A percentile compares a stretch with the other conserved stretches of the same genome.
phyloP scores from a whole-genome alignment of 208 protist genomes.

The Acanthamoeba castellanii region DNA sequence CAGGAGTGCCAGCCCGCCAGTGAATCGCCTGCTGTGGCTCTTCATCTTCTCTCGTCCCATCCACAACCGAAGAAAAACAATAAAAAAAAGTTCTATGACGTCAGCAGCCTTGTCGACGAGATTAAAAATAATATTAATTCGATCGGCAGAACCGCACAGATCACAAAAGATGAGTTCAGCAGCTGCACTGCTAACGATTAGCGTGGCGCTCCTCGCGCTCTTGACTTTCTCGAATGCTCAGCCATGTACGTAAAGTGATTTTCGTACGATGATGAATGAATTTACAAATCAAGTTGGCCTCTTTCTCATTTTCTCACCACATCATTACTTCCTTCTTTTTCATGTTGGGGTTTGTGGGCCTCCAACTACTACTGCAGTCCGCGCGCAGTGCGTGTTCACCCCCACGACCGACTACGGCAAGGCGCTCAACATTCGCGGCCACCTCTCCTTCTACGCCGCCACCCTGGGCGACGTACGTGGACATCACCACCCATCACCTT shows the following conservation, averaged over 20 bases:
- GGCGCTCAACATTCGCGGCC: not conserved
- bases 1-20: too few relatives aligned
- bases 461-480: not conserved
- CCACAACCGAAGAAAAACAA: not conserved
- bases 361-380: not conserved
- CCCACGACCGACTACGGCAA: constrained; percentile 3
- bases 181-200: too few relatives aligned
- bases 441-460: not conserved
- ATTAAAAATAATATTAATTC: not conserved
- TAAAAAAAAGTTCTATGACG: not conserved
- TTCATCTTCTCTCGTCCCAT: not conserved
- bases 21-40: not conserved
- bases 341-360: too few relatives aligned
- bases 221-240: not conserved
- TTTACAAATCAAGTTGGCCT: too few relatives aligned
- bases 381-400: not conserved
- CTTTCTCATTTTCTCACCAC: too few relatives aligned
- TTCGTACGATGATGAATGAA: too few relatives aligned
- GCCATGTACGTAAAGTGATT: not conserved
- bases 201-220: not conserved
- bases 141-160: not conserved
- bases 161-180: not conserved
- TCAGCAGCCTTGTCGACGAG: not conserved
- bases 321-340: too few relatives aligned
- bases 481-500: not conserved